A percentile compares a stretch with the other conserved stretches of the same genome.
These are phyloP conservation scores for Ashbya aceris DNA, from an alignment of 1,139 yeast species.

Conservation along the genomic window DNA sequence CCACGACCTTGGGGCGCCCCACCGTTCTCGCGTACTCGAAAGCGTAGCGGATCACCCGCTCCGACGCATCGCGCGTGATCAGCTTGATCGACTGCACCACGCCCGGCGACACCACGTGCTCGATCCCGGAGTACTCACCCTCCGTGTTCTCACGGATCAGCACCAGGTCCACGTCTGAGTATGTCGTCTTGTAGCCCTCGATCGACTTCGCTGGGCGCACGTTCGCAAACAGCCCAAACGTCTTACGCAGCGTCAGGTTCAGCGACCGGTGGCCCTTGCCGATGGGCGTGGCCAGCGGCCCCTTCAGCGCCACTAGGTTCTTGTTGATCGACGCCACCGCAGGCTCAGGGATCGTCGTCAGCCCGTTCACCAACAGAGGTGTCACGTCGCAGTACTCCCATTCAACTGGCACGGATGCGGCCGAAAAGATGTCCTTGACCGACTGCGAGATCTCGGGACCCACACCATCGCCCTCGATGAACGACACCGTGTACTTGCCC, in stretches of 20 bases:
- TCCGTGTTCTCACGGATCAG: conserved; percentile 98
- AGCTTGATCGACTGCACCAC: conserved; percentile 96
- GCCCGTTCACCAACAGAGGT: conserved; percentile 84
- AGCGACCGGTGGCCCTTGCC: conserved; percentile 98
- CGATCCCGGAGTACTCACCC: conserved; percentile 99
- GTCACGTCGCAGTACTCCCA: conserved; percentile 98
- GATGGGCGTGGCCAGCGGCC: conserved; percentile 96
- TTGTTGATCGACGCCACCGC: conserved; percentile 90
- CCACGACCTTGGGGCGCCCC: conserved; percentile 81
- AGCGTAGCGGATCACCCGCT: conserved; percentile 92
- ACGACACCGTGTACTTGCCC: conserved; percentile 83
- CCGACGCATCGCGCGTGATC: conserved; percentile 93
- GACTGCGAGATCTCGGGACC: conserved; percentile 93
- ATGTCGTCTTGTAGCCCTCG: conserved; percentile 90
- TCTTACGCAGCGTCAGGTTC: conserved; percentile 94
- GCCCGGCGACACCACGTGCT: conserved; percentile 96
- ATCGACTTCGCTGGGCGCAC: conserved; percentile 95
- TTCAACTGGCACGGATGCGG: conserved; percentile 90
- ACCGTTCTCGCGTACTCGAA: conserved; percentile 90
- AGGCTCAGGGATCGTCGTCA: conserved; percentile 85
- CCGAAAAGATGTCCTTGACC: conserved; percentile 81
- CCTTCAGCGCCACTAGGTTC: conserved; percentile 91
- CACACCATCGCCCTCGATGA: conserved; percentile 98
- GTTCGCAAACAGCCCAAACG: conserved; percentile 91
- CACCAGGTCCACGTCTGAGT: conserved; percentile 88